Evolutionary conservation across 106 monocot species (phyloP).

Genomic region (Apostasia ramifera): DNA sequence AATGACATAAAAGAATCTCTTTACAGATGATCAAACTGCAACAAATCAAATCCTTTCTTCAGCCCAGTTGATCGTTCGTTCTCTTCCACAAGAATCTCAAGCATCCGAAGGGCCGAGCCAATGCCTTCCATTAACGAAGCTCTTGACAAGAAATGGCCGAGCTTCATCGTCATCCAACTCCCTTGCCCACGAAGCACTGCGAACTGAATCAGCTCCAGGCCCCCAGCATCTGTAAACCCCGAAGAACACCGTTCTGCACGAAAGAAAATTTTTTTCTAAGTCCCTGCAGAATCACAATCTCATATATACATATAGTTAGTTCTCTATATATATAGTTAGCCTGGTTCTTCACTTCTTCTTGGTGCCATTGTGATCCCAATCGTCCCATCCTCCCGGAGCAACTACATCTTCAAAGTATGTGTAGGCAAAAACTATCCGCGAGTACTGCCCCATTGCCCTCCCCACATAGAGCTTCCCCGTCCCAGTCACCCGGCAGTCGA

Average conservation of each 20-base stretch:
- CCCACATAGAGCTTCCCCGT: slow-evolving; percentile 74
- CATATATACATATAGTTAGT: neutral
- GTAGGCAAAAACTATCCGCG: slow-evolving; percentile 79
- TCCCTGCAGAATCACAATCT: neutral
- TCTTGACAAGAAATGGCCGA: slow-evolving; percentile 66
- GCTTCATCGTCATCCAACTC: slow-evolving; percentile 63
- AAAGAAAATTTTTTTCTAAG: neutral
- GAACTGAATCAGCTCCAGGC: slow-evolving; percentile 59
- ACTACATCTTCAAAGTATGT: slow-evolving; percentile 85
- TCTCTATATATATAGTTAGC: neutral
- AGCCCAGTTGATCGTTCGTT: no score
- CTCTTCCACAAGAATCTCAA: slow-evolving; percentile 9
- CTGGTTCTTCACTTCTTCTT: slow-evolving; percentile 47
- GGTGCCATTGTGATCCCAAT: slow-evolving; percentile 68
- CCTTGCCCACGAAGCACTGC: slow-evolving; percentile 51
- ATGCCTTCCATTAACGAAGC: slow-evolving; percentile 93
- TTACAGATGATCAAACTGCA: no score
- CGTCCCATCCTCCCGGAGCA: slow-evolving; percentile 80
- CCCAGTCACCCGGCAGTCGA: slow-evolving; percentile 81
- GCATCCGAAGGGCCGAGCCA: slow-evolving; percentile 71
- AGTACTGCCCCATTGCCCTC: slow-evolving; percentile 94
- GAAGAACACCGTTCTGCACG: slow-evolving; percentile 79
- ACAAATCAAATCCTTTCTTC: no score
- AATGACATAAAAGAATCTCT: no score
- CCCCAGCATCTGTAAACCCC: slow-evolving; percentile 85